These are phyloP conservation scores for Nemania sp. DNA, from an alignment of 2,329 filamentous ascomycete genomes.

Conservation along the genomic window DNA sequence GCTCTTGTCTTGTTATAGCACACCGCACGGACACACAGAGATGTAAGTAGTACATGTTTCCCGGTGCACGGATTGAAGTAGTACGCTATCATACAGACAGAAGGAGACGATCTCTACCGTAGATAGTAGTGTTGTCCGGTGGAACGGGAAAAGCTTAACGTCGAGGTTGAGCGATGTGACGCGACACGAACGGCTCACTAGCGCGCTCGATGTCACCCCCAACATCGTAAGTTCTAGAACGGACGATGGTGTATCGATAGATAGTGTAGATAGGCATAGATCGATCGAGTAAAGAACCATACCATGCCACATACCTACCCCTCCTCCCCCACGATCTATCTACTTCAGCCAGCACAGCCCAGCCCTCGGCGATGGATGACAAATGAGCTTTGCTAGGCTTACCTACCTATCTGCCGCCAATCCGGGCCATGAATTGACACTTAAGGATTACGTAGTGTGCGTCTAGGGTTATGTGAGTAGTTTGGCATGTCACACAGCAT, in stretches of 20 bases:
- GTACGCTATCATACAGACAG: neutral
- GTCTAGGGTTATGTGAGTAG: neutral
- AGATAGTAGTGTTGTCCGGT: neutral
- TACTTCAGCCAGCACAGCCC: neutral
- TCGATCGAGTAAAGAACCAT: neutral
- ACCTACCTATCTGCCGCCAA: neutral
- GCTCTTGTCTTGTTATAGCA: neutral
- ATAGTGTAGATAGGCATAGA: neutral
- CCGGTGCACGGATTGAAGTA: neutral
- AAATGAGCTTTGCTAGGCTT: neutral
- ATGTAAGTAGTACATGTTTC: neutral
- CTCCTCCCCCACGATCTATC: neutral
- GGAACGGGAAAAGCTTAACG: neutral
- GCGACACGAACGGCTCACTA: neutral
- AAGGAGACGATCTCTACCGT: too few relatives aligned
- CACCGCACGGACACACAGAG: neutral
- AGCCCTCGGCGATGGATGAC: neutral
- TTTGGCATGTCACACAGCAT: neutral
- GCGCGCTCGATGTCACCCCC: neutral
- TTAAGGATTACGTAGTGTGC: neutral
- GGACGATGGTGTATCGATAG: neutral
- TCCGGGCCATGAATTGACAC: neutral
- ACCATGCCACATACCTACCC: neutral
- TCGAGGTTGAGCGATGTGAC: neutral
- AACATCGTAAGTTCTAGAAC: conserved; percentile 4